Base-by-base conservation (phyloP, 1,284 basidiomycete species). In the Moniliophthora roreri region DNA sequence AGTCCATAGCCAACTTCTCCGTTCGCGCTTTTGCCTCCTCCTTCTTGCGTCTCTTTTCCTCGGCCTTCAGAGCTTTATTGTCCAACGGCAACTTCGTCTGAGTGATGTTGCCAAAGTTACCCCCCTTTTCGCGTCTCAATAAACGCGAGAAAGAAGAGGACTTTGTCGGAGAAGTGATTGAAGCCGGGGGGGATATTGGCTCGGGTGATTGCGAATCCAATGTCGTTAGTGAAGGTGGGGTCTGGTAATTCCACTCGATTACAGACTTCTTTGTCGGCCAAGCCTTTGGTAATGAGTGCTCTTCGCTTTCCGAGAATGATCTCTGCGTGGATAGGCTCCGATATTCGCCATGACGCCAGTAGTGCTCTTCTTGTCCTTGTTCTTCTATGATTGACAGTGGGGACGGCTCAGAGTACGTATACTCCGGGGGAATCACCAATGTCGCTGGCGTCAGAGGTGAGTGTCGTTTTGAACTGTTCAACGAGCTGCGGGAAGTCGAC, bases 21-120 rank as follows among this genome's bases (percentile, higher is more conserved):
- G 68, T 63, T 58, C 67, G 68, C 48, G 64, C 66, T 56, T 69
- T 70, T 52, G 70, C 70, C 50, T 75, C 74, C 40, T 73, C 75
- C 68, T 78, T 78, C 63, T 73, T 76, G 58, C 69, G 67, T 58
- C 60, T 66, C 65, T 79, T 78, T 57, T 72, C 73, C 55, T 80
- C 75, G 7, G 68, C 70, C 63, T 73, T 79, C 35, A 67, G 60
- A 48, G 58, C 54, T 55, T 69, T 77, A 51, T 61, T 62, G 53
- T 72, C 76, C 35, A 62, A 47, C 4, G 53, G 53, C 32, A 55
- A 21, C 37, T 51, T 44, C 15, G 53, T 32, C 28, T 32, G 28
- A 6, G 28, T 32, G 7, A 11, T 48, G 28, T 38, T 28, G 15
- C 23, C 20, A 21, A 23, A 28, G 15, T 50, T 39, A n/a, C 32